These are phyloP conservation scores for Neurospora cerealis DNA, from an alignment of 495 filamentous ascomycete genomes.

Conservation along the genomic window DNA sequence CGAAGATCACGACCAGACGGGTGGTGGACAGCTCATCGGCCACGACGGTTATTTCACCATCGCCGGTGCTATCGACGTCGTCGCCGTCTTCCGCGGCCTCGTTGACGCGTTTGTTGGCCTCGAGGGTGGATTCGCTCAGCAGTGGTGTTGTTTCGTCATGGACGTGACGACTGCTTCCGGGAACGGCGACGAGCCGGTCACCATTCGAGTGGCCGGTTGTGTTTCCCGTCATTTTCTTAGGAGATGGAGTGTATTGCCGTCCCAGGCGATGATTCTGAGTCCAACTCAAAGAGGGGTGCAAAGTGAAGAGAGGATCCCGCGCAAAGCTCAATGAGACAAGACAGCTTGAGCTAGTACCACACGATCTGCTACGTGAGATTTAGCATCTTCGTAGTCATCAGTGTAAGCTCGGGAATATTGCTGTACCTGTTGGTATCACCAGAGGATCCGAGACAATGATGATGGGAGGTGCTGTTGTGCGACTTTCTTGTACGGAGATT, in stretches of 20 bases:
- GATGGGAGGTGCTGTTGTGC: neutral
- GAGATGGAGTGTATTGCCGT: neutral
- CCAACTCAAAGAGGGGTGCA: neutral
- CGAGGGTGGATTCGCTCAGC: neutral
- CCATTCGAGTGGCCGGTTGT: neutral
- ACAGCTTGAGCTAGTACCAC: neutral
- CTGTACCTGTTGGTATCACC: neutral
- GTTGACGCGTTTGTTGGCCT: neutral
- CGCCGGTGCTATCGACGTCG: neutral
- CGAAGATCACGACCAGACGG: conserved; percentile 41
- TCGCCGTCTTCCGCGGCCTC: neutral
- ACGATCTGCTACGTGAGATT: neutral
- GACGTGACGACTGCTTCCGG: neutral
- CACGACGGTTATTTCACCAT: conserved; percentile 28
- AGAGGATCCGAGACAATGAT: neutral
- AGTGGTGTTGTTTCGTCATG: neutral
- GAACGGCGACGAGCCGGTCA: neutral
- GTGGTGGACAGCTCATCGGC: conserved; percentile 34
- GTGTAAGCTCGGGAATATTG: neutral
- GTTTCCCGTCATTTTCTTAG: neutral
- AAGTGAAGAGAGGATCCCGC: neutral
- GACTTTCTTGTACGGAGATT: neutral
- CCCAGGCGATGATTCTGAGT: neutral
- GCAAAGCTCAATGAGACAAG: neutral
- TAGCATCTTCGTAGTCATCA: neutral